These are phyloP conservation scores for Candolleomyces aberdarensis DNA, from an alignment of 768 basidiomycete genomes.

Conservation along the genomic window DNA sequence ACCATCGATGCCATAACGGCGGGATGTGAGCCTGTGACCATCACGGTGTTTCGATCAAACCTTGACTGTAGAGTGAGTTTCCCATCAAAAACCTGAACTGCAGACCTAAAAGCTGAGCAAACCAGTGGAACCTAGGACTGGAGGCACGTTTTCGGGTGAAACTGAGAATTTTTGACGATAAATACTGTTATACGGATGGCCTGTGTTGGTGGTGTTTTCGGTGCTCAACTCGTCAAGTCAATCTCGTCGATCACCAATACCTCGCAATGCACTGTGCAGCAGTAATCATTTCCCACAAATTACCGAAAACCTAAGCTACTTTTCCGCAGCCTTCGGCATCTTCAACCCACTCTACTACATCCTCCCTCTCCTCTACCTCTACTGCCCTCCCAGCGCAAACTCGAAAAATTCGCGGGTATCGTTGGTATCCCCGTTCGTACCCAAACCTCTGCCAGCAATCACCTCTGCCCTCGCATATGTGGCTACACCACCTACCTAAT, in stretches of 20 bases:
- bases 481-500: constrained; percentile 80
- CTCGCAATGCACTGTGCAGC: too few species aligned
- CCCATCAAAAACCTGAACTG: too few species aligned
- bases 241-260: too few species aligned
- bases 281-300: constrained; percentile 66
- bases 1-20: too few species aligned
- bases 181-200: constrained; percentile 75
- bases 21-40: too few species aligned
- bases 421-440: constrained; percentile 7
- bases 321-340: constrained; percentile 86
- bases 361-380: constrained; percentile 74
- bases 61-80: too few species aligned
- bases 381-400: constrained; percentile 40
- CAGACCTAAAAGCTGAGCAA: too few species aligned
- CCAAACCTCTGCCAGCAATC: constrained; percentile 39
- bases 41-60: too few species aligned
- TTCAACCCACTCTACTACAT: constrained; percentile 78
- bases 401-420: constrained; percentile 23
- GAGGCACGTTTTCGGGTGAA: too few species aligned
- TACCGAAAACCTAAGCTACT: constrained; percentile 94
- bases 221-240: constrained; percentile 73
- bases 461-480: constrained; percentile 53
- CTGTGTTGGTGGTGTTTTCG: constrained; percentile 87
- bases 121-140: too few species aligned
- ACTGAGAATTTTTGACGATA: constrained; percentile 90